Evolutionary conservation across 2,329 filamentous ascomycete species (phyloP), one percentile per base, ranked within the genome.

Genomic region (Pestalotiopsis sp.): DNA sequence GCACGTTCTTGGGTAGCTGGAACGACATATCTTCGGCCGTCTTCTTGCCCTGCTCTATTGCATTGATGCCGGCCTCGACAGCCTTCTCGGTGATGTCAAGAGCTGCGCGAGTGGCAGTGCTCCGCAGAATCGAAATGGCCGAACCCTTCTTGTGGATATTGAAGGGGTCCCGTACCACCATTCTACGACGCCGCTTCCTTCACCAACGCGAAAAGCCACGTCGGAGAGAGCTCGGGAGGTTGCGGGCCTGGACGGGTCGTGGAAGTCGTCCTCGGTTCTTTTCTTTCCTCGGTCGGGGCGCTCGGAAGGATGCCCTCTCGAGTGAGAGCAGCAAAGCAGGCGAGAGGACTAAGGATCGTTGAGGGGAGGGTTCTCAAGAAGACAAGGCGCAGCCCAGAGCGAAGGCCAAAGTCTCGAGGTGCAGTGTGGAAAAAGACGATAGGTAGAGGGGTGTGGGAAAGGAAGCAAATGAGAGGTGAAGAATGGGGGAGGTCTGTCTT

Each of bases 1-100:
- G 91, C n/a, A 90, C 84, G 80, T 92, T 89, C 77, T 87, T 88
- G 17, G 91, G 91, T 48, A 92, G 81, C 62, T 87, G 83, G 80
- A 93, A 94, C 63, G 87, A 82, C 89, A 91, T 91, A 69, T 84
- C 82, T 73, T 78, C 72, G 58, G 78, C 75, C 44, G 75, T 76
- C 73, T 79, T 77, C 68, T 76, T 79, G 66, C 78, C 74, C 69
- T 78, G 77, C 71, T 85, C 83, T 72, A 84, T 78, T 64, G 82
- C 84, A 77, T 84, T 79, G 65, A 81, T 77, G 73, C 83, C 80
- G 70, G 80, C 84, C 78, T 85, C 84, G 70, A 83, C 80, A 70
- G 85, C 84, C 73, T 82, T 81, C 69, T 83, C 81, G 69, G 79
- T 81, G 70, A 85, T 78, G 65, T 84, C 78, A 68, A 78, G 73